phyloP scores from a whole-genome alignment of 148 eudicot genomes.

The Mesembryanthemum crystallinum region DNA sequence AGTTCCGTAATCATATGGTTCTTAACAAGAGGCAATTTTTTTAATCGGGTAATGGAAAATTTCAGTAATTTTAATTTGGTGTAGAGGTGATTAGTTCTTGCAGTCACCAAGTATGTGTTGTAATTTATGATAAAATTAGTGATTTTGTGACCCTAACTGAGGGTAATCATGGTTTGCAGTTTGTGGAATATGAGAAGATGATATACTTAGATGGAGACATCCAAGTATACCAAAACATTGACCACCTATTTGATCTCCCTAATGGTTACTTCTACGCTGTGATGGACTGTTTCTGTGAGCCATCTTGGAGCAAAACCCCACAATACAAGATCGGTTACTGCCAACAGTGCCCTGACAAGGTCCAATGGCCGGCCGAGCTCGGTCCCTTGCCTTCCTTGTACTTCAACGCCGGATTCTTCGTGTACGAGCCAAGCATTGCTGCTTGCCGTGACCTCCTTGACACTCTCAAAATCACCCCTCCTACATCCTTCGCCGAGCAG shows the following conservation, averaged over 20 bases:
- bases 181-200: conserved; percentile 45
- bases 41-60: too few species aligned
- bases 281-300: conserved; percentile 46
- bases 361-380: conserved; percentile 41
- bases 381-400: conserved; percentile 39
- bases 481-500: conserved; percentile 49
- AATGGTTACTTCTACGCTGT: conserved; percentile 45
- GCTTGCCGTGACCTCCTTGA: conserved; percentile 30
- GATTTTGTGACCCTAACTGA: not conserved
- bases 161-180: too few species aligned
- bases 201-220: conserved; percentile 46
- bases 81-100: too few species aligned
- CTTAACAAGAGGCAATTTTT: too few species aligned
- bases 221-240: conserved; percentile 44
- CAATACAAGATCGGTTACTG: conserved; percentile 45
- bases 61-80: too few species aligned
- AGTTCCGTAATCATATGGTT: too few species aligned
- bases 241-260: conserved; percentile 43
- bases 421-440: conserved; percentile 36
- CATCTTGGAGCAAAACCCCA: conserved; percentile 40
- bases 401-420: conserved; percentile 47
- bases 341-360: conserved; percentile 49
- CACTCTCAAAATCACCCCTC: conserved; percentile 27
- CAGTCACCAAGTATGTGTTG: too few species aligned
- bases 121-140: not conserved